Evolutionary conservation across 345 rosid species (phyloP).

Genomic region (Brassica carinata): DNA sequence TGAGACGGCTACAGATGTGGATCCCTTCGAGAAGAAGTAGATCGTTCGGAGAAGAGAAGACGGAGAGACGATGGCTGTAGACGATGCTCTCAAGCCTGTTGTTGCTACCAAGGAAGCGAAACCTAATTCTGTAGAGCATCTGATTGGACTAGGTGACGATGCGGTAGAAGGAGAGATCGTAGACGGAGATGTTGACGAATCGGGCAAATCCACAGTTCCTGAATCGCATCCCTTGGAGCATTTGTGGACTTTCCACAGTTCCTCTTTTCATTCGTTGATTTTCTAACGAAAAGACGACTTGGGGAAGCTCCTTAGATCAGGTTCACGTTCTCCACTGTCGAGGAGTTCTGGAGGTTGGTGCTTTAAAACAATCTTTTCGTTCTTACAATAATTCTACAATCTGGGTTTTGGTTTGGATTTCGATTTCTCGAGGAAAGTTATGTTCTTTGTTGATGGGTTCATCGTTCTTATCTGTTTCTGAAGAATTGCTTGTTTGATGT

Average conservation of each 20-base stretch:
- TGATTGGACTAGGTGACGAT: slow-evolving; percentile 53
- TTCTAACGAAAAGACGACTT: slow-evolving; percentile 21
- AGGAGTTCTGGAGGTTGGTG: slow-evolving; percentile 80
- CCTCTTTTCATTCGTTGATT: no score
- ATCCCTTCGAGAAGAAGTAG: no score
- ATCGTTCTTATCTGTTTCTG: background rate
- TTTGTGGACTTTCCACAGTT: slow-evolving; percentile 55
- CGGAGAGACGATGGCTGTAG: no score
- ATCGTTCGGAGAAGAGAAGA: no score
- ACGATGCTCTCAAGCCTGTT: no score
- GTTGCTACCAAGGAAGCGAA: slow-evolving; percentile 8
- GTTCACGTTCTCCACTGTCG: slow-evolving; percentile 65
- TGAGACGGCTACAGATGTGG: no score
- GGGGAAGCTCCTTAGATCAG: slow-evolving; percentile 76
- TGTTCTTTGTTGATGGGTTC: background rate
- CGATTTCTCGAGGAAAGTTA: background rate
- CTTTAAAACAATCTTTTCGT: background rate
- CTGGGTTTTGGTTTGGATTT: slow-evolving; percentile 9
- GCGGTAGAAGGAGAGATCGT: no score
- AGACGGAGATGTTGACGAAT: no score
- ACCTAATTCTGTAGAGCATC: slow-evolving; percentile 38
- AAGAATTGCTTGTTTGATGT: background rate
- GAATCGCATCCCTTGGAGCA: no score
- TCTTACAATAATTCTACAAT: background rate
- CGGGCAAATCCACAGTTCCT: no score